These are phyloP conservation scores for Sporodiniella umbellata DNA, from an alignment of 371 early-diverging fungal species.

Conservation along the genomic window DNA sequence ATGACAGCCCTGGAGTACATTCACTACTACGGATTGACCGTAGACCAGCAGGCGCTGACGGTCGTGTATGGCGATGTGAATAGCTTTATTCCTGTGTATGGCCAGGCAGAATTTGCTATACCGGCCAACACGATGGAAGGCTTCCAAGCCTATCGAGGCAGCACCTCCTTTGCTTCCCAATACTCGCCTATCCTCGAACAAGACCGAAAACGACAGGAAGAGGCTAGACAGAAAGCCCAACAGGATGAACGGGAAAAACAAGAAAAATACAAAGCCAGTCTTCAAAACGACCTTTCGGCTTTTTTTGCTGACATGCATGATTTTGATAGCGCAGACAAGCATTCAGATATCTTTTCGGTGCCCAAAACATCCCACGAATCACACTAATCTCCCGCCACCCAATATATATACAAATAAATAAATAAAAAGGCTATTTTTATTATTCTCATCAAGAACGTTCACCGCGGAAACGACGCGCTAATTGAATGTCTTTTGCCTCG, in stretches of 20 bases:
- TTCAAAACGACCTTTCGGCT: slow-evolving; percentile 43
- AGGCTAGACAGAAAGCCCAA: slow-evolving; percentile 13
- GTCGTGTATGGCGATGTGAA: slow-evolving; percentile 45
- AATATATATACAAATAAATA: too few relatives aligned
- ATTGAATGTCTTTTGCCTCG: too few relatives aligned
- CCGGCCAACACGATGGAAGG: slow-evolving; percentile 30
- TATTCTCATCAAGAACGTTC: too few relatives aligned
- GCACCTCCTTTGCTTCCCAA: slow-evolving; percentile 42
- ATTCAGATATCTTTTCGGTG: slow-evolving; percentile 37
- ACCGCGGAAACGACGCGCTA: too few relatives aligned
- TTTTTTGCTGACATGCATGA: slow-evolving; percentile 47
- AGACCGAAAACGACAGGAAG: slow-evolving; percentile 23
- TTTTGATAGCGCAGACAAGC: slow-evolving; percentile 22
- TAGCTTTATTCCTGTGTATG: slow-evolving; percentile 54
- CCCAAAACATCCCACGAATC: too few relatives aligned
- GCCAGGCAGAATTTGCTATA: slow-evolving; percentile 43
- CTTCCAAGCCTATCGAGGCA: slow-evolving; percentile 53
- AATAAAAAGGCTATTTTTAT: too few relatives aligned
- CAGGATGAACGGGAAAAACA: slow-evolving; percentile 26
- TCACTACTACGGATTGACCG: slow-evolving; percentile 11
- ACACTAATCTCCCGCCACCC: too few relatives aligned
- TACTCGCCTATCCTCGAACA: slow-evolving; percentile 24
- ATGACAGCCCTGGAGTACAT: slow-evolving; percentile 22
- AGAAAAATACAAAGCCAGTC: slow-evolving; percentile 19
- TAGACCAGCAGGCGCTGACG: slow-evolving; percentile 37